These are phyloP conservation scores for Carallia pectinifolia DNA, from an alignment of 345 rosid species.

Conservation along the genomic window DNA sequence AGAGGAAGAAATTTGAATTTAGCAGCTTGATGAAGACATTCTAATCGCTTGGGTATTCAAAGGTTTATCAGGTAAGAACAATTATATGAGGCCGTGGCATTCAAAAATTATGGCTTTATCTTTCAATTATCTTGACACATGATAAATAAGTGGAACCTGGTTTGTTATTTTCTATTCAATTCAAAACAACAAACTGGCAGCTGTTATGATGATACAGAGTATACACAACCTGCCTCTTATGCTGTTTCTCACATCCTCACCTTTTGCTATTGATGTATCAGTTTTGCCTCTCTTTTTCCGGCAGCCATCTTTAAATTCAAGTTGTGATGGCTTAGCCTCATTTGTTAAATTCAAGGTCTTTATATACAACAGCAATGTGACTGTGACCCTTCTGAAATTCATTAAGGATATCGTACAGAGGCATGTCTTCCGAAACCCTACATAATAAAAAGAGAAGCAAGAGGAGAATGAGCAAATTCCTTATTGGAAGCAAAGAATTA, in stretches of 20 bases:
- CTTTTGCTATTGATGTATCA: slow-evolving; percentile 39
- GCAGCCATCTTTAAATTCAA: slow-evolving; percentile 53
- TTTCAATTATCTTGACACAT: no score
- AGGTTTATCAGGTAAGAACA: slow-evolving; percentile 1
- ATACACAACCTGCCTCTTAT: slow-evolving; percentile 9
- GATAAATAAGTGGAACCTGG: no score
- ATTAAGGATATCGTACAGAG: slow-evolving; percentile 85
- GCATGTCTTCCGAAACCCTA: slow-evolving; percentile 87
- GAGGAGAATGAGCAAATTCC: slow-evolving; percentile 9
- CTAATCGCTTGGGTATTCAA: neutral
- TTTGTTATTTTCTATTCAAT: no score
- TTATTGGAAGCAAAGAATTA: neutral
- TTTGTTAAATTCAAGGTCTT: slow-evolving; percentile 50
- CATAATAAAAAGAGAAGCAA: slow-evolving; percentile 15
- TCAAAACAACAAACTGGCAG: no score
- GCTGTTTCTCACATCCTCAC: slow-evolving; percentile 30
- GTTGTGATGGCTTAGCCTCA: slow-evolving; percentile 17
- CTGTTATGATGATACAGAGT: neutral
- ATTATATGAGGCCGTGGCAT: neutral
- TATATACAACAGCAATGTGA: slow-evolving; percentile 90
- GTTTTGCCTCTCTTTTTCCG: slow-evolving; percentile 46
- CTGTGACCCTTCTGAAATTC: slow-evolving; percentile 98
- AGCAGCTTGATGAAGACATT: neutral
- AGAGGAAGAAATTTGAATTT: neutral
- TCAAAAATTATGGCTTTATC: neutral